phyloP scores from a whole-genome alignment of 192 early-diverging fungal genomes.

The Backusella luteola region DNA sequence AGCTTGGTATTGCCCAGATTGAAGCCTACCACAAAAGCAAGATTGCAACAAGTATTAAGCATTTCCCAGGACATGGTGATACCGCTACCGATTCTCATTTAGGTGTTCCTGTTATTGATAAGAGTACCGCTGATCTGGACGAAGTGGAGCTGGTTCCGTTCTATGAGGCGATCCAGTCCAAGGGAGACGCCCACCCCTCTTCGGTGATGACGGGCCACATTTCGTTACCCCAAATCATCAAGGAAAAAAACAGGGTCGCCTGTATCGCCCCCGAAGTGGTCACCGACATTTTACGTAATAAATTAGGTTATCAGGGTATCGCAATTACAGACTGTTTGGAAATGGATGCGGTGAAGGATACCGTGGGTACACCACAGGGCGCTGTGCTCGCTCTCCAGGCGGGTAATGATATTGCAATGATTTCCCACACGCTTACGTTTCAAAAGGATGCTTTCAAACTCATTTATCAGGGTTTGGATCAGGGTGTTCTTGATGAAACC shows the following conservation, averaged over 20 bases:
- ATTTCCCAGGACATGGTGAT: conserved; percentile 43
- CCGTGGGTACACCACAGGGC: conserved; percentile 26
- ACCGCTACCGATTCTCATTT: conserved; percentile 41
- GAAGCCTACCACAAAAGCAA: conserved; percentile 24
- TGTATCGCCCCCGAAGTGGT: conserved; percentile 36
- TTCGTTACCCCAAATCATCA: conserved; percentile 32
- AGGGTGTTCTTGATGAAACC: conserved; percentile 1
- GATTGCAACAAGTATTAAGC: conserved; percentile 37
- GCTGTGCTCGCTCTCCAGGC: conserved; percentile 32
- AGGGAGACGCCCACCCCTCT: conserved; percentile 20
- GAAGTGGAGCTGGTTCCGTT: conserved; percentile 35
- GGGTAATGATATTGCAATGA: conserved; percentile 39
- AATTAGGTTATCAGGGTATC: conserved; percentile 32
- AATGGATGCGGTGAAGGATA: conserved; percentile 41
- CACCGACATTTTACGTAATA: conserved; percentile 25
- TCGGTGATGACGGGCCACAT: conserved; percentile 39
- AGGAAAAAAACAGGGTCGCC: conserved; percentile 14
- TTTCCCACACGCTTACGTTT: conserved; percentile 34
- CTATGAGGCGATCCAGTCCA: conserved; percentile 19
- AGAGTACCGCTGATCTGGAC: conserved; percentile 29
- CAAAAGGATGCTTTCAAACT: conserved; percentile 26
- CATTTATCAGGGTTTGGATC: conserved; percentile 11
- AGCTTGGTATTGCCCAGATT: conserved; percentile 30
- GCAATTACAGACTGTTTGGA: conserved; percentile 42
- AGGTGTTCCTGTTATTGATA: conserved; percentile 40